These are phyloP conservation scores for Anethum foeniculum DNA, from an alignment of 140 eudicot genomes.

Conservation along the genomic window DNA sequence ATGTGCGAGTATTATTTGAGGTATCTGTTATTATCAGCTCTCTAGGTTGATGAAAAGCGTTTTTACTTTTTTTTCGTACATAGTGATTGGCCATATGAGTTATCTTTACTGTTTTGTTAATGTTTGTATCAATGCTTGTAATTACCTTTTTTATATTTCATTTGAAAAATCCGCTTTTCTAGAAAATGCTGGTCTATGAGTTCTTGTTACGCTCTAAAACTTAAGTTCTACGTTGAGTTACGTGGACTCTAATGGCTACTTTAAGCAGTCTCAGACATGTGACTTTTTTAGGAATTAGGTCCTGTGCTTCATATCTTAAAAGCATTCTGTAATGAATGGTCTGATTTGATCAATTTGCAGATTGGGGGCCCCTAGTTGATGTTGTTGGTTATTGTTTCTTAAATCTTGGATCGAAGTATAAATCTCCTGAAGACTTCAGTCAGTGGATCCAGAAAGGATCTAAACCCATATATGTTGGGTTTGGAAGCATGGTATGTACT, in stretches of 20 bases:
- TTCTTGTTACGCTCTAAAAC: neutral
- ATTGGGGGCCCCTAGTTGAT: constrained; percentile 93
- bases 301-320: neutral
- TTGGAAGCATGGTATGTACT: constrained; percentile 91
- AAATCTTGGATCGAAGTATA: constrained; percentile 64
- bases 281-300: neutral
- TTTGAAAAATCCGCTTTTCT: neutral
- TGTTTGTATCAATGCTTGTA: neutral
- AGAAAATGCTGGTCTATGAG: neutral
- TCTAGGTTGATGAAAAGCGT: neutral
- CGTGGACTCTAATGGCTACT: neutral
- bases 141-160: neutral
- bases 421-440: constrained; percentile 53
- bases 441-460: constrained; percentile 77
- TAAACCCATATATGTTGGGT: constrained; percentile 86
- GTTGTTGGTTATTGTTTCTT: constrained; percentile 96
- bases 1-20: neutral
- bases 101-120: neutral
- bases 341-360: constrained; percentile 34
- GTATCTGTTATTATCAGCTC: neutral
- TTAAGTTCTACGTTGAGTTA: neutral
- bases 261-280: neutral
- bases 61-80: neutral
- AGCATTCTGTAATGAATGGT: neutral
- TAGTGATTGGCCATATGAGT: neutral